Evolutionary conservation across 2,329 filamentous ascomycete species (phyloP).

Genomic region (Xylariaceae sp.): DNA sequence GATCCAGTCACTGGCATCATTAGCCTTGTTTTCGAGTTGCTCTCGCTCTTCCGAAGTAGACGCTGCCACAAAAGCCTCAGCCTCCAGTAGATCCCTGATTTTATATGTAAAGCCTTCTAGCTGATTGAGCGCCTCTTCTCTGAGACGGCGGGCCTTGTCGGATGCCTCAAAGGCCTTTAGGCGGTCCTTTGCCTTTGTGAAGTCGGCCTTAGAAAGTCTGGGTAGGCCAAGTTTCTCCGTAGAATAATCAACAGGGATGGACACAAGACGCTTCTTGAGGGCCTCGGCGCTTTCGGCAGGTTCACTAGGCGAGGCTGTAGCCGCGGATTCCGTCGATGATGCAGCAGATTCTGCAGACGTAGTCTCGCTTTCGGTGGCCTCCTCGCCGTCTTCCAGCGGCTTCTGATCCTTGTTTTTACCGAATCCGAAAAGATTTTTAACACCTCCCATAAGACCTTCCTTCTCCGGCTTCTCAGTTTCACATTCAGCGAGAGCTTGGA

Average conservation of each 20-base stretch:
- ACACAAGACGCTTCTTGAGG: slow-evolving; percentile 54
- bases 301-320: slow-evolving; percentile 42
- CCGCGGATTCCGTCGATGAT: slow-evolving; percentile 36
- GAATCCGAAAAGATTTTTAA: slow-evolving; percentile 95
- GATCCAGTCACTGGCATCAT: slow-evolving; percentile 78
- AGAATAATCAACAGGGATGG: slow-evolving; percentile 47
- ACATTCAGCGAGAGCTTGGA: slow-evolving; percentile 74
- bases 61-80: slow-evolving; percentile 64
- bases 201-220: slow-evolving; percentile 43
- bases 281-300: slow-evolving; percentile 48
- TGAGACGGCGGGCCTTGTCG: slow-evolving; percentile 67
- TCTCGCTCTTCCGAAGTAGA: slow-evolving; percentile 65
- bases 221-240: slow-evolving; percentile 48
- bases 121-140: slow-evolving; percentile 85
- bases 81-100: slow-evolving; percentile 74
- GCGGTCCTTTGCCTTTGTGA: slow-evolving; percentile 57
- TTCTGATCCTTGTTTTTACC: slow-evolving; percentile 87
- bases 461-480: slow-evolving; percentile 69
- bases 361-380: slow-evolving; percentile 43
- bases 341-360: slow-evolving; percentile 40
- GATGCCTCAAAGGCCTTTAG: slow-evolving; percentile 81
- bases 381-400: slow-evolving; percentile 58
- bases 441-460: slow-evolving; percentile 79
- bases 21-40: slow-evolving; percentile 61
- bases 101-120: slow-evolving; percentile 93